phyloP scores from a whole-genome alignment of 2,329 filamentous ascomycete genomes.

The Akanthomyces lecanii region DNA sequence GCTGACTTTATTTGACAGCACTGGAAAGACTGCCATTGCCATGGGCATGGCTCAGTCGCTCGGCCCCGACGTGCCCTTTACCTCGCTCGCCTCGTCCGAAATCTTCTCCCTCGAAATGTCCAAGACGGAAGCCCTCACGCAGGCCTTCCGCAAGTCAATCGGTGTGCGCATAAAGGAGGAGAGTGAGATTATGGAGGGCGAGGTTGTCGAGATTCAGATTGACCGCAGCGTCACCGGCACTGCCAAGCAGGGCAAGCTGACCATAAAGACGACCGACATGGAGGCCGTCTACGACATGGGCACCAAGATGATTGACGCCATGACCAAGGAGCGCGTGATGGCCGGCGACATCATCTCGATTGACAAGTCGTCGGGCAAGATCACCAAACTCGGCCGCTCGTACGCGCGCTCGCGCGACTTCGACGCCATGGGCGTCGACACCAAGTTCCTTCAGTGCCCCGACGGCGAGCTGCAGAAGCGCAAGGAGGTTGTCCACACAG shows the following conservation, averaged over 20 bases:
- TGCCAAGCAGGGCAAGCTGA: constrained; percentile 97
- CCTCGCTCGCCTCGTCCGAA: constrained; percentile 89
- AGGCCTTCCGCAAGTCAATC: constrained; percentile 98
- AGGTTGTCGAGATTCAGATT: constrained; percentile 98
- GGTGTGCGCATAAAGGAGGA: constrained; percentile 98
- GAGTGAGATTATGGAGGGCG: constrained; percentile 97
- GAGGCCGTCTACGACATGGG: constrained; percentile 99
- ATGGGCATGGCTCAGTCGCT: constrained; percentile 99
- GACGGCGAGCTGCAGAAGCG: constrained; percentile 97
- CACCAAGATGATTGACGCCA: constrained; percentile 98
- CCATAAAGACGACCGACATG: constrained; percentile 99
- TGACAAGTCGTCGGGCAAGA: constrained; percentile 97
- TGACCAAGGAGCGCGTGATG: constrained; percentile 99
- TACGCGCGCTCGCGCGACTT: constrained; percentile 96
- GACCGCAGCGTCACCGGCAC: constrained; percentile 94
- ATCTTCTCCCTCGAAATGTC: constrained; percentile 99
- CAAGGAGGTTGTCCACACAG: constrained; percentile 94
- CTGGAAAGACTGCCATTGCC: constrained; percentile 95
- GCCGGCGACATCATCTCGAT: constrained; percentile 98
- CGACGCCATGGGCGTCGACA: constrained; percentile 97
- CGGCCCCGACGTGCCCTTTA: constrained; percentile 92
- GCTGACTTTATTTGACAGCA: constrained; percentile 48
- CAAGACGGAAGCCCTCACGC: constrained; percentile 95
- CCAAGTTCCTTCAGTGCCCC: constrained; percentile 95
- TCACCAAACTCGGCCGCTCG: constrained; percentile 92